Conservation (phyloP, 202 grass and related monocot genomes). For the Bolboschoenoplectus hybrid region DNA sequence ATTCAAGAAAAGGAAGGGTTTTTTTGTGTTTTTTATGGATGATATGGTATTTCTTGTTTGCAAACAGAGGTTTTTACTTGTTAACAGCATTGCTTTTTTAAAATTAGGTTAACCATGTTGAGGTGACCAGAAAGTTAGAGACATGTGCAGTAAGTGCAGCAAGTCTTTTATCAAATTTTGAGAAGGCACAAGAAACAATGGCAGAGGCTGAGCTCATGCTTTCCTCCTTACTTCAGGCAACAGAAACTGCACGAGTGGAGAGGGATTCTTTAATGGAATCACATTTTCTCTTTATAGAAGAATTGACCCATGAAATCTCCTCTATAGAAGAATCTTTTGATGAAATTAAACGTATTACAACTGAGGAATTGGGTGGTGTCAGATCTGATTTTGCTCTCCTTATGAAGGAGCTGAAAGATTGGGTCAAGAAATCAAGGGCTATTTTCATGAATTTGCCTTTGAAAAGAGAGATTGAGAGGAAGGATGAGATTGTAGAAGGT, state of each 20-base stretch:
- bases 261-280: conserved; percentile 51
- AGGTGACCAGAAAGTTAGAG: conserved; percentile 49
- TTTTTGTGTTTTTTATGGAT: neutral
- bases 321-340: conserved; percentile 56
- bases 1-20: neutral
- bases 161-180: conserved; percentile 68
- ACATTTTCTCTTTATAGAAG: conserved; percentile 49
- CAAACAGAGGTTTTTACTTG: neutral
- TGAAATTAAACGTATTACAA: conserved; percentile 51
- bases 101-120: conserved; percentile 51
- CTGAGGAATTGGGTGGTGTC: conserved; percentile 54
- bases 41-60: neutral
- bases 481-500: conserved; percentile 67
- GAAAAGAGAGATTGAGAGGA: conserved; percentile 66
- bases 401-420: conserved; percentile 61
- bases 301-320: conserved; percentile 48
- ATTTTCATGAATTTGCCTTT: conserved; percentile 53
- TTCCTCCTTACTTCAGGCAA: conserved; percentile 59
- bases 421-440: conserved; percentile 59
- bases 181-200: conserved; percentile 83
- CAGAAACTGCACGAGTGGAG: conserved; percentile 66
- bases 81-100: conserved; percentile 6
- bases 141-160: conserved; percentile 57
- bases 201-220: conserved; percentile 77
- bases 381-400: conserved; percentile 57